A percentile compares a stretch with the other conserved stretches of the same genome.
Evolutionary conservation across 805 yeast genomes (phyloP).

Genomic region (Peterozyma xylosa): DNA sequence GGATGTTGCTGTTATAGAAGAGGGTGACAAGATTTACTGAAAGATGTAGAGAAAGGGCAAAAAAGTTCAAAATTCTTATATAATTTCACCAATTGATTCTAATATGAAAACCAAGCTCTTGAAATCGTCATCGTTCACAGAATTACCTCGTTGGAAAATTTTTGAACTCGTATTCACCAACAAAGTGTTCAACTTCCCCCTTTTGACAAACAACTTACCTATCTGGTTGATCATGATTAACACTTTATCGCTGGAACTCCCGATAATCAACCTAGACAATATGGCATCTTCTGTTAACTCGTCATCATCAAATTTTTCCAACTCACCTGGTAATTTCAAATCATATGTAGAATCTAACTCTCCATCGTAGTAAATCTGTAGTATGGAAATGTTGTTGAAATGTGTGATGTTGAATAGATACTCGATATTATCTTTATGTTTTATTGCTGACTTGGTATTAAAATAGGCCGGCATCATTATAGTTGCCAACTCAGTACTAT

Average conservation of each 20-base stretch:
- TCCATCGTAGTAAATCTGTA: conserved; percentile 6
- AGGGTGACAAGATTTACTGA: conserved; percentile 26
- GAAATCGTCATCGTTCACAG: conserved; percentile 26
- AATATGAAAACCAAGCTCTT: conserved; percentile 21
- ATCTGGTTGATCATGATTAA: conserved; percentile 34
- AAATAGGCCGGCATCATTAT: not conserved
- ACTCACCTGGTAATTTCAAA: conserved; percentile 23
- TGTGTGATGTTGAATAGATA: not conserved
- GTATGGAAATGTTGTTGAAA: conserved; percentile 1
- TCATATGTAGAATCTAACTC: conserved; percentile 6
- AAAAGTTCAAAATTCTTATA: not conserved
- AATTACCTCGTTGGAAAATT: conserved; percentile 25
- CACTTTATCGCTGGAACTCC: conserved; percentile 39
- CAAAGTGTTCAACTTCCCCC: conserved; percentile 26
- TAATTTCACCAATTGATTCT: not conserved
- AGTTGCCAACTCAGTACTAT: no score
- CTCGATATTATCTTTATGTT: not conserved
- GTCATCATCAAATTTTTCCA: conserved; percentile 2
- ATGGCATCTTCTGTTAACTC: conserved; percentile 3
- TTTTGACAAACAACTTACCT: conserved; percentile 18
- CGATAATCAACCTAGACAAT: conserved; percentile 2
- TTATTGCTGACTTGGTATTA: not conserved
- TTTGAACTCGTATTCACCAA: conserved; percentile 27
- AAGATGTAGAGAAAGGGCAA: not conserved
- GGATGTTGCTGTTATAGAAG: conserved; percentile 82